phyloP scores from a whole-genome alignment of 2,329 filamentous ascomycete genomes.

The Cryphonectria naterciae region DNA sequence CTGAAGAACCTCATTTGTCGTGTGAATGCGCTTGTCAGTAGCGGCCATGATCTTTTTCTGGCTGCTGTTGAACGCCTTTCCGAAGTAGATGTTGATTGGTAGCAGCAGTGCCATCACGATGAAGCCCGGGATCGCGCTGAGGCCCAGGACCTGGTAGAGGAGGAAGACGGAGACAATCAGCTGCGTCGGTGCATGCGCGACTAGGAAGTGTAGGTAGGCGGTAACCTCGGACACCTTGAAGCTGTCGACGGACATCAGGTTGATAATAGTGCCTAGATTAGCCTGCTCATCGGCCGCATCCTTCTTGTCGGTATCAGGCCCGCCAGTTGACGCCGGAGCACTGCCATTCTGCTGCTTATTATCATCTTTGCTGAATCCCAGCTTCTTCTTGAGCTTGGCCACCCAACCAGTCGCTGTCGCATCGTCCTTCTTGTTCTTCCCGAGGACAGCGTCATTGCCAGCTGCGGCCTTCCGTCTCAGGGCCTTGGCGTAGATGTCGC shows the following conservation, averaged over 20 bases:
- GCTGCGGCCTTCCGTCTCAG: constrained; percentile 87
- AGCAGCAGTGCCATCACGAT: constrained; percentile 86
- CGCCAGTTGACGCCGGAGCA: constrained; percentile 26
- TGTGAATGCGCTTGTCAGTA: constrained; percentile 93
- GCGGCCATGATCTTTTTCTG: constrained; percentile 91
- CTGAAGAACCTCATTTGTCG: constrained; percentile 94
- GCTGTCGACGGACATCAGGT: constrained; percentile 98
- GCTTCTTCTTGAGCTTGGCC: constrained; percentile 56
- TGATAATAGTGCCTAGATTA: constrained; percentile 97
- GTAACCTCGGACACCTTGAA: constrained; percentile 98
- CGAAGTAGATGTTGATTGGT: constrained; percentile 88
- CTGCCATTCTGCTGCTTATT: constrained; percentile 49
- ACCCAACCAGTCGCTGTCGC: constrained; percentile 46
- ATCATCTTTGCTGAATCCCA: constrained; percentile 65
- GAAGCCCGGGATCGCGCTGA: constrained; percentile 92
- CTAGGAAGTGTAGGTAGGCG: constrained; percentile 94
- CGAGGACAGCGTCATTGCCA: constrained; percentile 73
- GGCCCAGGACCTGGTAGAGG: constrained; percentile 87
- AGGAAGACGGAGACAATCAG: constrained; percentile 78
- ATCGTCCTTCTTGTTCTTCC: constrained; percentile 50
- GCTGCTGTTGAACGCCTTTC: constrained; percentile 79
- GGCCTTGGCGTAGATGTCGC: constrained; percentile 96
- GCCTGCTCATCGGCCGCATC: constrained; percentile 70
- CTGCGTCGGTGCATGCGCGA: constrained; percentile 88
- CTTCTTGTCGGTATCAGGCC: constrained; percentile 34